Conservation (phyloP, 257 asterid species). For the Apocynum venetum region DNA sequence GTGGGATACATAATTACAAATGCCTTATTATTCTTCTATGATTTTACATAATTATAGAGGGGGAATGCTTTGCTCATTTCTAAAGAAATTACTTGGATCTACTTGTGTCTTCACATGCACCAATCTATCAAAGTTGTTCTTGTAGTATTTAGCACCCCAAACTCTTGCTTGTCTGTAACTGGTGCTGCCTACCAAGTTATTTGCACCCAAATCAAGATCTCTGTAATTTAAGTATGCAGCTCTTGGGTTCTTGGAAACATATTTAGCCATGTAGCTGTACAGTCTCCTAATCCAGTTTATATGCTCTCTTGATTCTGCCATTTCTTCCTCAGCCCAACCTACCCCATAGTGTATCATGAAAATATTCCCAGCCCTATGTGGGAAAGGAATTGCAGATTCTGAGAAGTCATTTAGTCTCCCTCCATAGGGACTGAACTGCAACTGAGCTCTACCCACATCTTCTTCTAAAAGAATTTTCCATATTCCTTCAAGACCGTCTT, state of each 20-base stretch:
- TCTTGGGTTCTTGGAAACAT: slow-evolving; percentile 18
- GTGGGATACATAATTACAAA: no score
- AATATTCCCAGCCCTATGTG: slow-evolving; percentile 38
- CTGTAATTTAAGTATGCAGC: not conserved
- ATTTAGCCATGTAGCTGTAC: slow-evolving; percentile 29
- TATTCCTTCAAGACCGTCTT: slow-evolving; percentile 25
- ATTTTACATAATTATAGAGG: not conserved
- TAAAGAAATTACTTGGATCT: slow-evolving; percentile 25
- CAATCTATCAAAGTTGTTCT: no score
- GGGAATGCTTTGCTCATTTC: slow-evolving; percentile 42
- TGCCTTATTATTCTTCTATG: no score
- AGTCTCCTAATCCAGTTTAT: slow-evolving; percentile 37
- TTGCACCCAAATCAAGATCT: slow-evolving; percentile 4
- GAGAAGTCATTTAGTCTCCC: slow-evolving; percentile 37
- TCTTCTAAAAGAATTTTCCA: slow-evolving; percentile 29
- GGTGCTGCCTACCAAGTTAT: not conserved
- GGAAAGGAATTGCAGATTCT: slow-evolving; percentile 27
- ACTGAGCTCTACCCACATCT: slow-evolving; percentile 23
- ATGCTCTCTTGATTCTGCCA: slow-evolving; percentile 16
- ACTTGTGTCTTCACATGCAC: no score
- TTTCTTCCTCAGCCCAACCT: slow-evolving; percentile 26
- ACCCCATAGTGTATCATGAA: slow-evolving; percentile 34
- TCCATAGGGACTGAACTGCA: slow-evolving; percentile 17
- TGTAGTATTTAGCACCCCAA: no score
- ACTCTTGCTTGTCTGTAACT: not conserved